Percentiles rank a stretch among this genome's conserved stretches.
These are phyloP conservation scores for Prunus campanulata DNA, from an alignment of 306 rosid species.

Conservation along the genomic window DNA sequence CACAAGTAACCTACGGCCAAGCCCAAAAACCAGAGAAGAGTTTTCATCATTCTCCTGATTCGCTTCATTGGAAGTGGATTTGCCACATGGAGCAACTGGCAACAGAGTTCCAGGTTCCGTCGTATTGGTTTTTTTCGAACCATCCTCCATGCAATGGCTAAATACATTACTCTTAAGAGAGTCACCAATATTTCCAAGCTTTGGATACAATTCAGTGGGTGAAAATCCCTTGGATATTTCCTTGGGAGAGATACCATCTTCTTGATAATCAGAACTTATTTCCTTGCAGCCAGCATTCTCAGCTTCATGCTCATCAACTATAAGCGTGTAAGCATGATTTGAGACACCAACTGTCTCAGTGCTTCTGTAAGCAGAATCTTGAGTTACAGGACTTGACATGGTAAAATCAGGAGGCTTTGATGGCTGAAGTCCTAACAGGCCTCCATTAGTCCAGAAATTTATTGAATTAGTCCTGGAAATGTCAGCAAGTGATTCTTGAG, in stretches of 20 bases:
- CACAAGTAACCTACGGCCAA: conserved; percentile 61
- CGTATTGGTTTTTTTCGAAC: conserved; percentile 25
- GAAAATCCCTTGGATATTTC: conserved; percentile 18
- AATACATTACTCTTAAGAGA: conserved; percentile 29
- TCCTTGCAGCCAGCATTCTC: conserved; percentile 26
- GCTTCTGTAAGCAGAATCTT: conserved; percentile 29
- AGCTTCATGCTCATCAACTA: conserved; percentile 30
- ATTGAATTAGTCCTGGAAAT: conserved; percentile 50
- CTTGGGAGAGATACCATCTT: conserved; percentile 31
- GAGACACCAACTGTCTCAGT: conserved; percentile 31
- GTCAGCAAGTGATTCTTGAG: conserved; percentile 46
- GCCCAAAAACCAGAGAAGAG: conserved; percentile 65
- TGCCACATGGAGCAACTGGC: conserved; percentile 34
- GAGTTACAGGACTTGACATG: conserved; percentile 44
- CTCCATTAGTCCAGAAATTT: conserved; percentile 94
- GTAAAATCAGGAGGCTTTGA: conserved; percentile 84
- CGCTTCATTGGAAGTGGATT: conserved; percentile 31
- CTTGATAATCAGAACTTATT: conserved; percentile 31
- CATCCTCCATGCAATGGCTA: conserved; percentile 27
- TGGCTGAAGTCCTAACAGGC: conserved; percentile 93
- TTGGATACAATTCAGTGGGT: conserved; percentile 9
- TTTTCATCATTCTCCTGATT: conserved; percentile 42
- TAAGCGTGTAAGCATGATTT: conserved; percentile 29
- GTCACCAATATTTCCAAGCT: conserved; percentile 21
- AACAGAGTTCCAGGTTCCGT: conserved; percentile 37